A percentile compares a stretch with the other conserved stretches of the same genome.
Conservation (phyloP, 2,329 filamentous ascomycete genomes). For the Pseudogymnoascus sp. region DNA sequence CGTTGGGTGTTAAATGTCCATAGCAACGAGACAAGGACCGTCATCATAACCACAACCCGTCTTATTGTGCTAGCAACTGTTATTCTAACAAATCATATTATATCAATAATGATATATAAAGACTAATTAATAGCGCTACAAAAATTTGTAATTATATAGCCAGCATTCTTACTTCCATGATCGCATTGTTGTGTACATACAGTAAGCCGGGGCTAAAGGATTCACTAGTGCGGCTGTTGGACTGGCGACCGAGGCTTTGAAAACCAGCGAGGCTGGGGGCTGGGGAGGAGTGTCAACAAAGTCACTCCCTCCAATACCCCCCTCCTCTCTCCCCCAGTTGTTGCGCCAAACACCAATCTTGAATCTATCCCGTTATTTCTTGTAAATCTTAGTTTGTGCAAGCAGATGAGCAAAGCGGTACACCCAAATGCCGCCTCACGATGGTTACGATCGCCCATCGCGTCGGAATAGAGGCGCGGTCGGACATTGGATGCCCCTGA, state of each 20-base stretch:
- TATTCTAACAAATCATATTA: neutral
- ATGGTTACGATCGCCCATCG: conserved; percentile 43
- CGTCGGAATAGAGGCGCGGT: conserved; percentile 51
- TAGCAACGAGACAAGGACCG: neutral
- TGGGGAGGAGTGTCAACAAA: neutral
- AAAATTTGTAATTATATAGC: neutral
- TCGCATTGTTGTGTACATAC: neutral
- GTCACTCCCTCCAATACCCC: neutral
- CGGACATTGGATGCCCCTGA: conserved; percentile 84
- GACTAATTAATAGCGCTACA: neutral
- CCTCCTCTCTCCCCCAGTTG: neutral
- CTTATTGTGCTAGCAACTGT: neutral
- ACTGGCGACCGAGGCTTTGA: conserved; percentile 8
- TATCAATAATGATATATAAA: neutral
- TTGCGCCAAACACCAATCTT: conserved; percentile 9
- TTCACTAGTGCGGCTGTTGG: conserved; percentile 8
- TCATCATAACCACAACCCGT: neutral
- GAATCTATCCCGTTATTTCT: neutral
- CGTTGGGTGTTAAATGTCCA: neutral
- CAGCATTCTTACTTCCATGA: neutral
- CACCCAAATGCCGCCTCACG: conserved; percentile 55
- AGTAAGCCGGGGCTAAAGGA: conserved; percentile 4
- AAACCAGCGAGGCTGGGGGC: conserved; percentile 9
- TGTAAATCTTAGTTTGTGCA: neutral
- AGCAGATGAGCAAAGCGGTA: conserved; percentile 6